Evolutionary conservation across 2,329 filamentous ascomycete genomes (phyloP).

Genomic region (Scedosporium dehoogii): DNA sequence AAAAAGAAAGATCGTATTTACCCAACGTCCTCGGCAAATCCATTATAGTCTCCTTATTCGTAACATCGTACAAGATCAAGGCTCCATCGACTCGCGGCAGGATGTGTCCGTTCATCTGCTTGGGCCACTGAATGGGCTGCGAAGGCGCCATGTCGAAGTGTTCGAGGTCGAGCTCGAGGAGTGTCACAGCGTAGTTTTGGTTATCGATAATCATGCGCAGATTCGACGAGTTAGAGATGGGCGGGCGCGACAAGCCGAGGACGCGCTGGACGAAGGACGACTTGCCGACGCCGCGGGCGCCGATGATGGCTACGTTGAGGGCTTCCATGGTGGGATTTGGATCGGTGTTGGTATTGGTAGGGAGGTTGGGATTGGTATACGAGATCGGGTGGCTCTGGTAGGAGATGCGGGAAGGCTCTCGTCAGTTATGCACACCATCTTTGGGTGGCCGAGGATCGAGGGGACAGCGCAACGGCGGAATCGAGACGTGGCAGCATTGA

Average conservation of each 20-base stretch:
- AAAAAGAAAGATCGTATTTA: conserved; percentile 38
- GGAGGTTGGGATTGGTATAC: not conserved
- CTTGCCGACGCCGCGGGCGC: conserved; percentile 57
- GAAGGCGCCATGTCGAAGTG: conserved; percentile 51
- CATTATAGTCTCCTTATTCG: conserved; percentile 63
- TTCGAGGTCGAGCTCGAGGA: conserved; percentile 58
- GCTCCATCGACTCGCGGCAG: conserved; percentile 74
- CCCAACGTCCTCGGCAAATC: conserved; percentile 68
- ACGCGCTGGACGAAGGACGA: conserved; percentile 58
- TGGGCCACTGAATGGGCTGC: conserved; percentile 55
- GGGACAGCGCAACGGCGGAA: not conserved
- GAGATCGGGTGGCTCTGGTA: not conserved
- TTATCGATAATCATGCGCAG: conserved; percentile 50
- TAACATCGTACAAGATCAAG: conserved; percentile 80
- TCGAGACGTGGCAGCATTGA: not conserved
- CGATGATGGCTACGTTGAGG: conserved; percentile 58
- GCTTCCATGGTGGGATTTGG: conserved; percentile 36
- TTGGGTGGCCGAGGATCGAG: not conserved
- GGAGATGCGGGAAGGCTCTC: not conserved
- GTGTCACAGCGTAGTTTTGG: conserved; percentile 45
- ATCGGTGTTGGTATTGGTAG: not conserved
- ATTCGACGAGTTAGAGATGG: conserved; percentile 43
- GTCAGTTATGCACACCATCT: conserved; percentile 2
- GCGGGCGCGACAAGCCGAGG: conserved; percentile 42
- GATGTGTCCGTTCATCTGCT: conserved; percentile 58